A percentile compares a stretch with the other conserved stretches of the same genome.
phyloP scores from a whole-genome alignment of 208 protist species.

The Angomonas desouzai region DNA sequence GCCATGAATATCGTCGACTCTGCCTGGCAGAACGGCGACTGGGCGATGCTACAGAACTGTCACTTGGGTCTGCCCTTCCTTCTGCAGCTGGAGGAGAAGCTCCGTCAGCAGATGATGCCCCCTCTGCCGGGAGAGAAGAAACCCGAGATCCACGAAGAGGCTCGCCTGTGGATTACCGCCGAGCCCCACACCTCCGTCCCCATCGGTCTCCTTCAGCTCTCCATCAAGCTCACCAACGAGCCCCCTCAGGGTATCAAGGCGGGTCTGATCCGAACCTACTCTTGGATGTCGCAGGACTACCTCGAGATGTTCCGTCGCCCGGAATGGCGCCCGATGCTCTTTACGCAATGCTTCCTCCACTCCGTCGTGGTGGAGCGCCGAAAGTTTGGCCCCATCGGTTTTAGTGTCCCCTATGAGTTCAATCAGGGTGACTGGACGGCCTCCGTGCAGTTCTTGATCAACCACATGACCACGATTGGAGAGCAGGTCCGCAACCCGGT shows the following conservation, averaged over 20 bases:
- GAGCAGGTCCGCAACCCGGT: conserved; percentile 92
- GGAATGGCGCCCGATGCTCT: conserved; percentile 96
- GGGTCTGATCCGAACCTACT: conserved; percentile 95
- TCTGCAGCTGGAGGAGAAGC: conserved; percentile 85
- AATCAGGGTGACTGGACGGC: conserved; percentile 97
- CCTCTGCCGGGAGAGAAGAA: conserved; percentile 70
- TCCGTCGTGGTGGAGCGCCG: conserved; percentile 96
- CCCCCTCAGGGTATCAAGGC: conserved; percentile 96
- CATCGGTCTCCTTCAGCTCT: conserved; percentile 95
- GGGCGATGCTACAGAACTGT: conserved; percentile 97
- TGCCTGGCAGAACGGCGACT: conserved; percentile 88
- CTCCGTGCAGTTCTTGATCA: conserved; percentile 96
- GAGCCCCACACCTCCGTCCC: conserved; percentile 94
- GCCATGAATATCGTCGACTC: conserved; percentile 89
- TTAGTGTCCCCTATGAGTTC: conserved; percentile 99
- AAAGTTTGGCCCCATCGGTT: conserved; percentile 99
- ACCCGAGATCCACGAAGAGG: conserved; percentile 87
- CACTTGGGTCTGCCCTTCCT: conserved; percentile 94
- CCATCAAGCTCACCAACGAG: conserved; percentile 98
- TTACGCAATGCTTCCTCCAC: conserved; percentile 97
- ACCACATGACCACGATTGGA: conserved; percentile 96
- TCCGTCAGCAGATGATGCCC: conserved; percentile 77
- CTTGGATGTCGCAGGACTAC: conserved; percentile 95
- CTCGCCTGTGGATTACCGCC: conserved; percentile 95
- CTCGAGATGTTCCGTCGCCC: conserved; percentile 94